These are phyloP conservation scores for Botrytis fabae DNA, from an alignment of 2,329 filamentous ascomycete genomes.

Conservation along the genomic window DNA sequence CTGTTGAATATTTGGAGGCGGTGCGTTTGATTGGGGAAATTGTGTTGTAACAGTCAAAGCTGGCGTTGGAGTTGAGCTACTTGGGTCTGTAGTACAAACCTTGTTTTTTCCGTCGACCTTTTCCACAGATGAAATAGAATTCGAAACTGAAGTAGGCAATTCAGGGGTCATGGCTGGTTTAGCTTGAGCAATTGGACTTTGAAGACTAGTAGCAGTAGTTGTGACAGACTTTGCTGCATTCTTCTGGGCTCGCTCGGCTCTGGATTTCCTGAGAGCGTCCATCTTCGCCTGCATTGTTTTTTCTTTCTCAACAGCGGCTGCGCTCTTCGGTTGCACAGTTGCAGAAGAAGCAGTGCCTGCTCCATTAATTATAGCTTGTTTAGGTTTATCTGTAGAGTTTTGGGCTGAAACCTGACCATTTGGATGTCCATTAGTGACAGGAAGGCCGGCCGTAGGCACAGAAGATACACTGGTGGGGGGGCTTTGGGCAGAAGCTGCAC, in stretches of 20 bases:
- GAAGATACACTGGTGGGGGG: constrained; percentile 12
- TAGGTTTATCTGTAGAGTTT: neutral
- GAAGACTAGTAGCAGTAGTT: constrained; percentile 16
- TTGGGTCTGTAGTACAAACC: neutral
- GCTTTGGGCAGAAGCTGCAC: constrained; percentile 9
- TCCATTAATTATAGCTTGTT: constrained; percentile 5
- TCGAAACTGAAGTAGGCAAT: neutral
- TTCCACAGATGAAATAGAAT: constrained; percentile 6
- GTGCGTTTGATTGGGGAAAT: neutral
- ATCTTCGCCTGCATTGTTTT: constrained; percentile 74
- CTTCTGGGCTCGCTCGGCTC: constrained; percentile 47
- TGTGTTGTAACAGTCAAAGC: constrained; percentile 8
- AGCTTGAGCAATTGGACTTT: constrained; percentile 4
- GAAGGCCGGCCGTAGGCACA: neutral
- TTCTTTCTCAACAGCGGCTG: constrained; percentile 66
- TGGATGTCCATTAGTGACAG: neutral
- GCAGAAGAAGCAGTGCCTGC: neutral
- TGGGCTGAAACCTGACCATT: neutral
- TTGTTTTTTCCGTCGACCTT: constrained; percentile 2
- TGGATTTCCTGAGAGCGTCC: constrained; percentile 66
- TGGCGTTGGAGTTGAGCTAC: constrained; percentile 4
- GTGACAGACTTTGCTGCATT: constrained; percentile 39
- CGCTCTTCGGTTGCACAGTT: constrained; percentile 27
- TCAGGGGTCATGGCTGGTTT: constrained; percentile 16
- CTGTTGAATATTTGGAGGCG: constrained; percentile 13